Evolutionary conservation across 2,329 filamentous ascomycete species (phyloP), one percentile per base, ranked within the genome.

Genomic region (Sclerotinia sclerotiorum): DNA sequence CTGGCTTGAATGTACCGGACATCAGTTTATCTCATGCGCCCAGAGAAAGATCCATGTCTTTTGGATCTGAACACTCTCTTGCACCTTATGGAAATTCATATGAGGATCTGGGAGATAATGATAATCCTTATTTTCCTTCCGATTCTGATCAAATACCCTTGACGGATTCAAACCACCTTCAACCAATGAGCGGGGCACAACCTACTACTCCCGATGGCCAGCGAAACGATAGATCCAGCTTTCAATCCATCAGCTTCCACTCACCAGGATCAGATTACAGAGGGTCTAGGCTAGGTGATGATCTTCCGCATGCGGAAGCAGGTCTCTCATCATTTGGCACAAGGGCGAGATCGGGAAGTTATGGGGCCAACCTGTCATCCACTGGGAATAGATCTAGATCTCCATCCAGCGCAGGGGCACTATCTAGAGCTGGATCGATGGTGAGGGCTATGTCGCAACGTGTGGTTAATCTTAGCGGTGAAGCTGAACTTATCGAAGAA

Each of bases 391-490:
- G 77, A 65, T 82, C 83, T 65, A 81, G 84, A 56, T 90, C 90
- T 55, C 82, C 89, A 51, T 88, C 89, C 2, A 89, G 88, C 24
- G 84, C 85, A 15, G 86, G 85, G 35, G 89, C 90, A 24, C 79
- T 94, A 65, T 86, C 85, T 32, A 84, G 88, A 73, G 90, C 91
- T 70, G 87, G 90, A 56, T 92, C 90, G 11, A 92, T 93, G 74
- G 87, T 94, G 79, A 87, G 90, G 72, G 88, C 88, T 70, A 97
- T 99, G 88, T 98, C 96, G 44, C 94, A 97, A 81, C 92, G 95
- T 82, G 94, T 99, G 68, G 95, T 99, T 76, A 98, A 98, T 77
- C 87, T 99, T 74, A 97, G 93, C 80, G 97, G 97, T 77, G 95
- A 98, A 76, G 90, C 90, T 5, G 92, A 97, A 74, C 82, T 92